phyloP scores from a whole-genome alignment of 2,329 filamentous ascomycete genomes.

The Pseudogymnoascus sp. region DNA sequence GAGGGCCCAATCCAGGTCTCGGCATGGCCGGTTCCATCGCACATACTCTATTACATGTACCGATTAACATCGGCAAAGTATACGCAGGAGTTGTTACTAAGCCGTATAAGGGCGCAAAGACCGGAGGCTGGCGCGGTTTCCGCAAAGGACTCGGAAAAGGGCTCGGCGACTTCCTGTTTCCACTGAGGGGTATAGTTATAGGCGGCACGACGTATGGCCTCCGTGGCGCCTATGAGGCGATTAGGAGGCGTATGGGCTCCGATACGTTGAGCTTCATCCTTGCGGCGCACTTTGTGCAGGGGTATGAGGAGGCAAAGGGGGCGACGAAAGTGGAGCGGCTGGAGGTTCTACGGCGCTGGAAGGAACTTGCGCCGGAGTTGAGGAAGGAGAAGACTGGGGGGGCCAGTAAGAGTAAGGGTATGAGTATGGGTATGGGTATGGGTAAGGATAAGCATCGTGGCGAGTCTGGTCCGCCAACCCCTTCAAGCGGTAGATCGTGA shows the following conservation, averaged over 20 bases:
- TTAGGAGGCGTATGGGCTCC: conserved; percentile 21
- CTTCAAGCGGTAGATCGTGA: neutral
- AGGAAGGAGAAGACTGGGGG: conserved; percentile 13
- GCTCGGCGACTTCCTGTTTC: conserved; percentile 15
- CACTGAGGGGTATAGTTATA: conserved; percentile 14
- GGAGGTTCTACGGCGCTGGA: conserved; percentile 23
- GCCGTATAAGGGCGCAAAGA: conserved; percentile 16
- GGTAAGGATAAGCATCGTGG: neutral
- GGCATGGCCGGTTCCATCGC: conserved; percentile 17
- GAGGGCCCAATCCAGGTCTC: conserved; percentile 17
- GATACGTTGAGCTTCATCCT: conserved; percentile 26
- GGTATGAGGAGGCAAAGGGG: conserved; percentile 22
- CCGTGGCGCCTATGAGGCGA: conserved; percentile 21
- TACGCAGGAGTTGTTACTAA: conserved; percentile 15
- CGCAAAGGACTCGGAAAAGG: conserved; percentile 17
- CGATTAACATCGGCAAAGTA: conserved; percentile 17
- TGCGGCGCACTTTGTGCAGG: conserved; percentile 23
- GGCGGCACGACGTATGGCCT: conserved; percentile 19
- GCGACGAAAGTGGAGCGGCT: conserved; percentile 21
- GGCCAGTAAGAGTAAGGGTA: conserved; percentile 13
- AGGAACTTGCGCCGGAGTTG: conserved; percentile 19
- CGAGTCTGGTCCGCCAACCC: neutral
- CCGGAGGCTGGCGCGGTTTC: conserved; percentile 15
- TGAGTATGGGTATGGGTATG: neutral
- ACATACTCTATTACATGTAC: conserved; percentile 15